These are phyloP conservation scores for Eucalyptus sideroxylon DNA, from an alignment of 345 rosid genomes.

Conservation along the genomic window DNA sequence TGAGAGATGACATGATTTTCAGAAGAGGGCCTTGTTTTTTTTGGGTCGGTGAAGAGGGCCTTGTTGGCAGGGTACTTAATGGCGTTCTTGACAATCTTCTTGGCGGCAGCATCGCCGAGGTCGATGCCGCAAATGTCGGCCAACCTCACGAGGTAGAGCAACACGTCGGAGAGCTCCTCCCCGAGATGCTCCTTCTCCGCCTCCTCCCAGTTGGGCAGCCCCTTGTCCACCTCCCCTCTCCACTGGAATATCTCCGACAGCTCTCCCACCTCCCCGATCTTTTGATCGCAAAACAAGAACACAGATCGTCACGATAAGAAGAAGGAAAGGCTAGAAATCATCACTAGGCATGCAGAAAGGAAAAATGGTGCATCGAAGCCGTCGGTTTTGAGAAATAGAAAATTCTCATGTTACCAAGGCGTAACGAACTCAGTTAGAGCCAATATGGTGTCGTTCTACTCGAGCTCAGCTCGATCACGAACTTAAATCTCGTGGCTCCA, in stretches of 20 bases:
- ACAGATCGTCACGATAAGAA: not conserved
- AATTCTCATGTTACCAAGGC: not conserved
- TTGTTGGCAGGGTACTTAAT: constrained; percentile 49
- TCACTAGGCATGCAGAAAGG: not conserved
- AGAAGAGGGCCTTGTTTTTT: not conserved
- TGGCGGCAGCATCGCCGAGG: constrained; percentile 67
- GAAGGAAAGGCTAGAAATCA: not conserved
- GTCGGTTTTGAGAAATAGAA: no score
- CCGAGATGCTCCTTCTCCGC: constrained; percentile 80
- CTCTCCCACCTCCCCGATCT: constrained; percentile 98
- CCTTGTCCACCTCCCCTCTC: constrained; percentile 89
- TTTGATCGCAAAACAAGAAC: not conserved
- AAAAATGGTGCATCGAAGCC: not conserved
- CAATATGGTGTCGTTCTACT: not conserved
- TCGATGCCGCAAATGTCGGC: constrained; percentile 79
- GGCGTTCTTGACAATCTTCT: constrained; percentile 70
- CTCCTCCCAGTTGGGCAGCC: constrained; percentile 79
- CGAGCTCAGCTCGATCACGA: not conserved
- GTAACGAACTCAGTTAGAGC: not conserved
- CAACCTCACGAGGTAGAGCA: constrained; percentile 82
- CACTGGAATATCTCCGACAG: constrained; percentile 93
- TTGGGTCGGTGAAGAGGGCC: not conserved
- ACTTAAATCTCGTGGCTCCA: not conserved
- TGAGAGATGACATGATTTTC: not conserved
- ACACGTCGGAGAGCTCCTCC: constrained; percentile 84